Percentiles rank a stretch among this genome's conserved stretches.
Conservation (phyloP, 345 rosid species). For the Odontarrhena argentea region DNA sequence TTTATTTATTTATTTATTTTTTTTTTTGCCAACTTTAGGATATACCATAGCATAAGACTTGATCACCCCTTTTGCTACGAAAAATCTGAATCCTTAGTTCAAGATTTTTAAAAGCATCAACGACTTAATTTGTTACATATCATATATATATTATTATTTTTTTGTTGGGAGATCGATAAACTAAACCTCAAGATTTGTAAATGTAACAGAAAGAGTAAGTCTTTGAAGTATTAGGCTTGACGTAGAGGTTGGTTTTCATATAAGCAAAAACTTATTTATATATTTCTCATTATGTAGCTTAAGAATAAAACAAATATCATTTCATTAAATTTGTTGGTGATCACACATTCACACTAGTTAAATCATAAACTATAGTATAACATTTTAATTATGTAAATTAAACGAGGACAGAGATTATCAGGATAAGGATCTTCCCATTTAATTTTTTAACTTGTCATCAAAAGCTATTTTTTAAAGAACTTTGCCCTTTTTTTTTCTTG, state of each 20-base stretch:
- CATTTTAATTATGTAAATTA: background rate
- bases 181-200: background rate
- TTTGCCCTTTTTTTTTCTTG: background rate
- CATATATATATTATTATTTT: too few relatives aligned
- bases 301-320: background rate
- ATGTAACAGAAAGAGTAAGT: background rate
- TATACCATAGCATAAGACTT: too few relatives aligned
- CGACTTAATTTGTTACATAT: too few relatives aligned
- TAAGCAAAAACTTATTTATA: background rate
- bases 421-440: conserved; percentile 23
- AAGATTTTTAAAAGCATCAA: too few relatives aligned
- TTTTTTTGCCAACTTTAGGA: too few relatives aligned
- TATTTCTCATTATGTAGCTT: background rate
- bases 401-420: conserved; percentile 2
- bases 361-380: background rate
- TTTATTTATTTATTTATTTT: too few relatives aligned
- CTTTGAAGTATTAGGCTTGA: too few relatives aligned
- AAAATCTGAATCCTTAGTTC: too few relatives aligned
- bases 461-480: conserved; percentile 9
- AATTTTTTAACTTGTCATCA: conserved; percentile 3
- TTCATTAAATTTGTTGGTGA: conserved; percentile 6
- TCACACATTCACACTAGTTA: background rate
- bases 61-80: too few relatives aligned
- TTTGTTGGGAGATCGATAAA: background rate
- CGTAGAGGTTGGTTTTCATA: background rate